Percentiles rank a stretch among this genome's conserved stretches.
phyloP scores from a whole-genome alignment of 768 basidiomycete species.

The Amanita inopinata region DNA sequence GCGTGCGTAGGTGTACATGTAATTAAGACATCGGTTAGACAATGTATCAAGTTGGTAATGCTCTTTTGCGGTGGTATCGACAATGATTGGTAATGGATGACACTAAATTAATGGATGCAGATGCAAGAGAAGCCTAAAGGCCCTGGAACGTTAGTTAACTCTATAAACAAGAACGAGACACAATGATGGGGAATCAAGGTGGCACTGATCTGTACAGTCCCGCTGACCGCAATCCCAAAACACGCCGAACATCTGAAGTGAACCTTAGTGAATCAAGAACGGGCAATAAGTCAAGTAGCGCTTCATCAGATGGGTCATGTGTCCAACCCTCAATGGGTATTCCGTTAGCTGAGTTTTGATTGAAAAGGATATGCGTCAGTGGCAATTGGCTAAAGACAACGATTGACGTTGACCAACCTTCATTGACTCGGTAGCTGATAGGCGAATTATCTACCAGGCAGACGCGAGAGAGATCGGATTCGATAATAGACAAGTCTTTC shows the following conservation, averaged over 20 bases:
- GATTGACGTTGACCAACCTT: conserved; percentile 52
- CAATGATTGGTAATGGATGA: conserved; percentile 7
- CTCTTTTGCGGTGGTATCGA: conserved; percentile 11
- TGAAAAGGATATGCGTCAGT: neutral
- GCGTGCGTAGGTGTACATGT: conserved; percentile 15
- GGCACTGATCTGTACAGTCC: conserved; percentile 19
- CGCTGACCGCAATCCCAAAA: conserved; percentile 60
- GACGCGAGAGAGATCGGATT: conserved; percentile 83
- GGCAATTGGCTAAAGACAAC: neutral
- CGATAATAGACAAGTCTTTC: conserved; percentile 84
- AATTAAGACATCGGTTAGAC: conserved; percentile 11
- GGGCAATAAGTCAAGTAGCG: conserved; percentile 88
- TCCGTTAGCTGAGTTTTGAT: conserved; percentile 66
- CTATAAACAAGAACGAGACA: conserved; percentile 8
- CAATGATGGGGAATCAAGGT: conserved; percentile 17
- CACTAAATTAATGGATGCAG: conserved; percentile 8
- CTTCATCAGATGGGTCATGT: conserved; percentile 93
- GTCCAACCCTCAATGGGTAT: conserved; percentile 99
- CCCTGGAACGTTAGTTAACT: conserved; percentile 6
- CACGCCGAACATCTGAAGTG: conserved; percentile 88
- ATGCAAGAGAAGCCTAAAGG: conserved; percentile 6
- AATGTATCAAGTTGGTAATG: conserved; percentile 7
- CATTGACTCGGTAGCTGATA: conserved; percentile 82
- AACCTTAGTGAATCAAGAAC: conserved; percentile 94
- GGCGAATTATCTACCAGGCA: conserved; percentile 97